Evolutionary conservation across 2,329 filamentous ascomycete species (phyloP), one percentile per base, ranked within the genome.

Genomic region (Didymella segeticola): DNA sequence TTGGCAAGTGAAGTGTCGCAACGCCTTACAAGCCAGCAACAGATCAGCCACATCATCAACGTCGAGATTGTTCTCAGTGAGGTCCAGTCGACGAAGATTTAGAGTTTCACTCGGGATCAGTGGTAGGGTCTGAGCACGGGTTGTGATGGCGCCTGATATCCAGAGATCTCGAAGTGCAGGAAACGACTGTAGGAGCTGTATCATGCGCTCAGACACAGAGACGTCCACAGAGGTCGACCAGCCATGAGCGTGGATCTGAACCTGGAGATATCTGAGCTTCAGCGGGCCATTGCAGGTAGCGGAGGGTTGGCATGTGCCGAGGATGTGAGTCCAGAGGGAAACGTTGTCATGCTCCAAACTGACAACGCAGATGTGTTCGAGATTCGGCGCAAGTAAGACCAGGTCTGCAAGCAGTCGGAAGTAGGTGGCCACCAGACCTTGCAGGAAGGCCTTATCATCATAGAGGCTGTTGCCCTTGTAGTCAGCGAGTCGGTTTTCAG

Each of bases 401-500:
- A 71, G 33, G 2, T 50, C 41, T 11, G 59, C 61, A n/a, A 72
- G 58, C n/a, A 59, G 34, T 1, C 25, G 27, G 26, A 65, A 67
- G 36, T 71, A 70, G 8, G 55, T 37, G 2, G 38, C 15, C 2
- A 60, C 43, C 41, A 59, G 56, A 1, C 55, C 37, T 8, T 26
- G 15, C 5, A 43, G 43, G 1, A 33, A 37, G 4, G 31, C 27
- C 1, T 43, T n/a, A 30, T 64, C 66, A 9, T 53, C 26, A 12
- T 45, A 29, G 0, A 69, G 54, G 19, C 51, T 54, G 30, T 67
- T 63, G 14, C 66, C 68, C 14, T 46, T 33, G 43, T 60, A 54
- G 34, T 71, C 66, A 14, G 57, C 43, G 3, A 66, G 47, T 8
- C 68, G 61, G 31, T 64, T 69, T 31, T 71, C 70, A 11, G 71